Conservation (phyloP, 2,329 filamentous ascomycete genomes). For the Scedosporium aurantiacum region DNA sequence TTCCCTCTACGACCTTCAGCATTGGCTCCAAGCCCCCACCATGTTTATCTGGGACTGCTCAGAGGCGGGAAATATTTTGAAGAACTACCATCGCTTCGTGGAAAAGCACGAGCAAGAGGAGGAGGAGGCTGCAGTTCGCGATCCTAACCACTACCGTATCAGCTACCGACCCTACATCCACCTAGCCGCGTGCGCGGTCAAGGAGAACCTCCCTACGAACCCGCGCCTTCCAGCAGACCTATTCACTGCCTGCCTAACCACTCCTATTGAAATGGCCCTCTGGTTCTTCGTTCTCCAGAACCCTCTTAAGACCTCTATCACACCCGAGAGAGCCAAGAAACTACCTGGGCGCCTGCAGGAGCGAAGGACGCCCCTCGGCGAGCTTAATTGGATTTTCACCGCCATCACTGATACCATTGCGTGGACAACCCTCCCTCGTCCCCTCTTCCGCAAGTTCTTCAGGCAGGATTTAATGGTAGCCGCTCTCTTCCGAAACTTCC, state of each 20-base stretch:
- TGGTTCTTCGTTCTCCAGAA: slow-evolving; percentile 96
- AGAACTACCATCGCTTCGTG: slow-evolving; percentile 87
- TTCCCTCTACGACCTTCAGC: slow-evolving; percentile 86
- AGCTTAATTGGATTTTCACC: slow-evolving; percentile 99
- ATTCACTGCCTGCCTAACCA: slow-evolving; percentile 92
- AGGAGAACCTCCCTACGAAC: slow-evolving; percentile 90
- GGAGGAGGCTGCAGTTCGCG: slow-evolving; percentile 59
- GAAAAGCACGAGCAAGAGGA: slow-evolving; percentile 93
- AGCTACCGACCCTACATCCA: slow-evolving; percentile 65
- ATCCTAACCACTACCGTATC: slow-evolving; percentile 75
- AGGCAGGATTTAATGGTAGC: slow-evolving; percentile 98
- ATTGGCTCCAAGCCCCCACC: slow-evolving; percentile 90
- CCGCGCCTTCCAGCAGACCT: slow-evolving; percentile 86
- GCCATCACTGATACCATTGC: slow-evolving; percentile 98
- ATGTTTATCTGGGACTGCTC: slow-evolving; percentile 98
- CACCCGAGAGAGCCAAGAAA: slow-evolving; percentile 73
- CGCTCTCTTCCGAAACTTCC: slow-evolving; percentile 88
- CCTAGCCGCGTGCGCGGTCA: slow-evolving; percentile 78
- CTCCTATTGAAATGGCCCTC: slow-evolving; percentile 92
- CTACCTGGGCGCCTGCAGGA: slow-evolving; percentile 89
- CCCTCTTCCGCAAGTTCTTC: slow-evolving; percentile 93
- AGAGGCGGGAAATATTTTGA: slow-evolving; percentile 88
- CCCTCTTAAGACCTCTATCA: slow-evolving; percentile 56
- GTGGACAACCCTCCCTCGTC: slow-evolving; percentile 86
- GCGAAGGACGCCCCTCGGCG: slow-evolving; percentile 81